phyloP scores from a whole-genome alignment of 306 rosid genomes.

The Prosopis cineraria region DNA sequence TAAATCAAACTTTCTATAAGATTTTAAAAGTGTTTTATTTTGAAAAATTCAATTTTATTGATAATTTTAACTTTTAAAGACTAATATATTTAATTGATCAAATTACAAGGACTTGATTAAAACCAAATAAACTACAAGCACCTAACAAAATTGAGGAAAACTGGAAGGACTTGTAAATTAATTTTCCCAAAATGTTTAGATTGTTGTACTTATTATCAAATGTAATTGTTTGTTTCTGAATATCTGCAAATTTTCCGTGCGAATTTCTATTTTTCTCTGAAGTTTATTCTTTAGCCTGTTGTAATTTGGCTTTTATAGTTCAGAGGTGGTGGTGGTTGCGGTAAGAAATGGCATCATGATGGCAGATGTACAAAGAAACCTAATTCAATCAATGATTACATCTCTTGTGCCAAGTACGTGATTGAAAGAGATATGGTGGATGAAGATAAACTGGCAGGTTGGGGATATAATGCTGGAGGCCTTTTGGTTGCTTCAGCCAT shows the following conservation, averaged over 20 bases:
- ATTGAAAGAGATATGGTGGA: constrained; percentile 62
- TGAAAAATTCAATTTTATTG: no score
- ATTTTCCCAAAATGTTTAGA: no score
- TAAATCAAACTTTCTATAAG: no score
- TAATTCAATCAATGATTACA: constrained; percentile 78
- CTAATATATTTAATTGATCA: no score
- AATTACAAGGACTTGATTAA: no score
- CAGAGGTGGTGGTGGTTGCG: constrained; percentile 96
- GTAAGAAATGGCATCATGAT: constrained; percentile 87
- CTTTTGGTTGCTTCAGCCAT: constrained; percentile 91
- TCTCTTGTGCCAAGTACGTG: constrained; percentile 86
- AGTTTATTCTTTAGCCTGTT: constrained; percentile 11
- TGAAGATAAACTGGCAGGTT: constrained; percentile 81
- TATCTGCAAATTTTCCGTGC: constrained; percentile 13
- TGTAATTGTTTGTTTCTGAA: constrained; percentile 24
- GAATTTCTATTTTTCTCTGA: neutral
- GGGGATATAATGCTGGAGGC: constrained; percentile 95
- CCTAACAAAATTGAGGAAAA: no score
- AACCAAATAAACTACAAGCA: no score
- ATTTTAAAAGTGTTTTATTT: no score
- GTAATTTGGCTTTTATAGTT: constrained; percentile 40
- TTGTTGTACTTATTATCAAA: constrained; percentile 12
- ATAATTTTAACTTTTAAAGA: no score
- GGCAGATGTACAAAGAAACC: constrained; percentile 70
- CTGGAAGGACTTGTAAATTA: no score